A percentile compares a stretch with the other conserved stretches of the same genome.
Conservation (phyloP, 768 basidiomycete species). For the Holtermanniella nyarrowii region DNA sequence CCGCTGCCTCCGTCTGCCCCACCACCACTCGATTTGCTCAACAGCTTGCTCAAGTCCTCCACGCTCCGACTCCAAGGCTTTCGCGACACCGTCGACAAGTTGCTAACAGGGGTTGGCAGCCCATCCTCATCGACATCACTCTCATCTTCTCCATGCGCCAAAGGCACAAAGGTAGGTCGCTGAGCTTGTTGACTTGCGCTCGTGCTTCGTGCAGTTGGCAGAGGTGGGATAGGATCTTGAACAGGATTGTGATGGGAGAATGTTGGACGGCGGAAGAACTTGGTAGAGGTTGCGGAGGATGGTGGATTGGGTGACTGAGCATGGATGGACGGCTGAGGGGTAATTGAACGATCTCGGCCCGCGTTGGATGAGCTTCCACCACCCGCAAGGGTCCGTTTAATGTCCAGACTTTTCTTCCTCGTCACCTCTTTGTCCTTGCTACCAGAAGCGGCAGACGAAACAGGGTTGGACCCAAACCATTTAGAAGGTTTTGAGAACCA, state of each 20-base stretch:
- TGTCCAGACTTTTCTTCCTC: background rate
- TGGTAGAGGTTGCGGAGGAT: background rate
- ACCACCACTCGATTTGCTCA: background rate
- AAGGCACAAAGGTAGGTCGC: background rate
- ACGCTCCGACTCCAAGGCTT: slow-evolving; percentile 6
- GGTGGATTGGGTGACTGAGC: too few relatives aligned
- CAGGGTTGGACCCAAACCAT: background rate
- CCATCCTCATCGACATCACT: background rate
- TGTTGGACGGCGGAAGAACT: background rate
- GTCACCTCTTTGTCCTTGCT: background rate
- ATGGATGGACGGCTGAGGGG: slow-evolving; percentile 2
- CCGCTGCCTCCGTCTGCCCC: background rate
- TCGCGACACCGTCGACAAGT: background rate
- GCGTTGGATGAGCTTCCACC: background rate
- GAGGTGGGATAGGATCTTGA: background rate
- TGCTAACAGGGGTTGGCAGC: background rate
- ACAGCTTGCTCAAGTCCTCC: slow-evolving; percentile 5
- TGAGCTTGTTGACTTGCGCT: background rate
- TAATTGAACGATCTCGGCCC: background rate
- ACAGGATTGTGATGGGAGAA: background rate
- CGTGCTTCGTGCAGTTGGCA: background rate
- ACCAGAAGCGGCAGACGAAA: background rate
- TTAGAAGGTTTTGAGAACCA: background rate
- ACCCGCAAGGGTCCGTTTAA: background rate
- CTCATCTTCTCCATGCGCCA: too few relatives aligned